Evolutionary conservation across 2,329 filamentous ascomycete species (phyloP), one percentile per base, ranked within the genome.

Genomic region (Madurella mycetomatis): DNA sequence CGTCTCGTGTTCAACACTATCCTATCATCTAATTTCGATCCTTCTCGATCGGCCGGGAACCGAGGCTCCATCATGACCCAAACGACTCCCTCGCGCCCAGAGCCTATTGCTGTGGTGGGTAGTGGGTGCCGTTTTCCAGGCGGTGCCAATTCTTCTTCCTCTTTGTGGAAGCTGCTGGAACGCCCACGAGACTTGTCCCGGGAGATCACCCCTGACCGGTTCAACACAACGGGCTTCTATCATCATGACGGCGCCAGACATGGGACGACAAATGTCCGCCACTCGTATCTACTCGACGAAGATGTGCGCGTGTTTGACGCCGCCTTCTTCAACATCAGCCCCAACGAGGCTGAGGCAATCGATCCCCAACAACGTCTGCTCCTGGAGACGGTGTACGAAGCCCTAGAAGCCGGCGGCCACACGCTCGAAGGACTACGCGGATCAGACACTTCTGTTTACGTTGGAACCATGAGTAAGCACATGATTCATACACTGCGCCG

Each of bases 51-150:
- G 25, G 25, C 25, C 7, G 7, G 25, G 25, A 25, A 25, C 25
- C 25, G 25, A 25, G 25, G 7, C 25, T 3, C 25, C 25, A 25
- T 25, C 25, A 25, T 25, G 25, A 25, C 25, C 25, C 25, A 25
- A 25, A 7, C 25, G 7, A 25, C 25, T 7, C 25, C 25, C 3
- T 25, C 7, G 25, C 25, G 7, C 25, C 25, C 25, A 25, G 55
- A 57, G 52, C 63, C 62, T 7, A 67, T 69, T 30, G 67, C 67
- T 51, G 59, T 69, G 16, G 60, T 69, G 49, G 67, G 67, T 55
- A 64, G 61, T 32, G 63, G 50, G 18, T 69, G 65, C 45, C 64
- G 66, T 9, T 61, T 68, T n/a, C 62, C 66, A 9, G 67, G 67
- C 15, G 57, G 54, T 13, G 57, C 61, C 19, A 49, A 51, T 17